These are phyloP conservation scores for Xylaria longipes DNA, from an alignment of 495 filamentous ascomycete genomes.

Conservation along the genomic window DNA sequence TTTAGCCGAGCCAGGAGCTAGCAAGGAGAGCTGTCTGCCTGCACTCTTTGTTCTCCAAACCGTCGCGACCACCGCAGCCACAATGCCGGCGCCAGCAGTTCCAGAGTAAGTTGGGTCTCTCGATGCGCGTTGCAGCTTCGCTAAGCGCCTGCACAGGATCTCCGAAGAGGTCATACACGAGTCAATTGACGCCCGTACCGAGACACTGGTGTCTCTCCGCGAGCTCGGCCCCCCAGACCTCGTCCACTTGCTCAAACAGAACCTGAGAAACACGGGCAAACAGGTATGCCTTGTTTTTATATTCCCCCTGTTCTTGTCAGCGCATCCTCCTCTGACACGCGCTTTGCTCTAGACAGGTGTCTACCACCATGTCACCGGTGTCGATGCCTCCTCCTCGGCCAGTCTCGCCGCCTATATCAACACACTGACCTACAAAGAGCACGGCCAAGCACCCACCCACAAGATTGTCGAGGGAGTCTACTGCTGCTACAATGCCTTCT, in stretches of 20 bases:
- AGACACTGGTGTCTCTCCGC: slow-evolving; percentile 79
- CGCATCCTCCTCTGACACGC: slow-evolving; percentile 25
- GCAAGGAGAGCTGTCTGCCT: slow-evolving; percentile 24
- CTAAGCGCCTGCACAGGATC: slow-evolving; percentile 61
- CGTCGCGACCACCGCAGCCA: slow-evolving; percentile 34
- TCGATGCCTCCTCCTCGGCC: slow-evolving; percentile 96
- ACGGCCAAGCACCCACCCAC: slow-evolving; percentile 75
- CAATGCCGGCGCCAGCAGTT: slow-evolving; percentile 88
- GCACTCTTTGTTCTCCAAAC: slow-evolving; percentile 20
- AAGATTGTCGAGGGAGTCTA: slow-evolving; percentile 94
- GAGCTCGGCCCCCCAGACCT: slow-evolving; percentile 96
- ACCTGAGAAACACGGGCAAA: slow-evolving; percentile 66
- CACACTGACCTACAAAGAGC: slow-evolving; percentile 87
- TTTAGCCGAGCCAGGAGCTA: slow-evolving; percentile 3
- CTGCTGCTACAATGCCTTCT: slow-evolving; percentile 99
- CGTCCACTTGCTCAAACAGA: slow-evolving; percentile 92
- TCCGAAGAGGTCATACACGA: slow-evolving; percentile 89
- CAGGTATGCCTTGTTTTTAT: slow-evolving; percentile 56
- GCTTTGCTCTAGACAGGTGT: slow-evolving; percentile 70
- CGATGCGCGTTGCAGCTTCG: not conserved
- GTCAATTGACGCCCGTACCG: slow-evolving; percentile 87
- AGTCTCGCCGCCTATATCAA: slow-evolving; percentile 98
- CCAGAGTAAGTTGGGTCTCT: slow-evolving; percentile 72
- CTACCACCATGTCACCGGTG: slow-evolving; percentile 97
- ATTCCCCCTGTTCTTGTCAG: not conserved